Evolutionary conservation across 441 rosid species (phyloP), one percentile per base, ranked within the genome.

Genomic region (Isatis lusitanica): DNA sequence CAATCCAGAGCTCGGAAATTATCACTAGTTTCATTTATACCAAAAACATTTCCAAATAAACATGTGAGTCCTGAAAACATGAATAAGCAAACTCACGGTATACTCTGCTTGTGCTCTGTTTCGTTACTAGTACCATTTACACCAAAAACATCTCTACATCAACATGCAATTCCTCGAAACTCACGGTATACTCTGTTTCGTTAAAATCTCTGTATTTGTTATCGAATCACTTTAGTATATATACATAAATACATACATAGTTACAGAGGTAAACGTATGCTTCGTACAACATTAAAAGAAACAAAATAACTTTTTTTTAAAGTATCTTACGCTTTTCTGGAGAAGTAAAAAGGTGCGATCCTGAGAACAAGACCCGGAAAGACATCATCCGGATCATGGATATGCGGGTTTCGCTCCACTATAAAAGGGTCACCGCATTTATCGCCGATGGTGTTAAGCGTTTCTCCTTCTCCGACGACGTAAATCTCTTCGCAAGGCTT

Each of bases 341-440:
- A 18, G 73, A 43, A 58, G 66, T 57, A 73, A 55, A 81, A 81
- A 68, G 95, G 84, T 28, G 85, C 79, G 65, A 91, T 91, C 81
- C 65, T 88, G 87, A 94, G 87, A 72, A 94, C 91, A 58, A 94
- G 93, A 44, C 98, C 98, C 0, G 97, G 98, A 50, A 84, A 94
- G 53, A 94, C 98, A 78, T 94, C 98, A 42, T 94, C 98, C 21
- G 98, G 95, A 68, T 94, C 97, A 66, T 92, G 94, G 84, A 94
- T 89, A 82, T 94, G 98, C 3, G 98, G 98, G 87, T 94, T 94
- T 15, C 85, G 85, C 84, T 94, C 98, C 15, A 92, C 93, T 43
- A 94, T 90, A 73, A 81, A 94, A 30, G 97, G 96, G 82, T 94
- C 98, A 7, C 87, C 85, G 64, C 98, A 94, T 85, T 90, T 92